Evolutionary conservation across 2,329 filamentous ascomycete species (phyloP), one percentile per base, ranked within the genome.

Genomic region (Talaromyces sp.): DNA sequence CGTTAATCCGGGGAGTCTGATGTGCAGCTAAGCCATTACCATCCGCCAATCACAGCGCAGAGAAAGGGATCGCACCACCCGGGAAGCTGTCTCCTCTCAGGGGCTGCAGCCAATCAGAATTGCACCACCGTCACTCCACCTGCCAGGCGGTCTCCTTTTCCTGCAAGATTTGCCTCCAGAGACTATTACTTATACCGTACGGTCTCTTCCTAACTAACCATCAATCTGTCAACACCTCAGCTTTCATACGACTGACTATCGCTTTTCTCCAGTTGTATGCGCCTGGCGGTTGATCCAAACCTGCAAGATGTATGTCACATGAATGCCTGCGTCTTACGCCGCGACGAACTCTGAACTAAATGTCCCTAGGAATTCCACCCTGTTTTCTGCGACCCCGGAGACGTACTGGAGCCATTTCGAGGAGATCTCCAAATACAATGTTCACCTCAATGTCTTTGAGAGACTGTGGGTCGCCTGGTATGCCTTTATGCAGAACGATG

Each of bases 381-480:
- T 79, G 60, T 67, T 80, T 61, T 76, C 78, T 31, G 64, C 74
- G 22, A 68, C 79, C 69, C 79, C 82, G 62, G 82, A 84, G 68
- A 85, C 85, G 57, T 90, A 89, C 77, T 88, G 86, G 87, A 84
- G 82, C 71, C 84, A 88, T 67, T 90, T 86, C 74, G 83, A 87
- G 66, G 84, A 88, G 71, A 85, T 90, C 68, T 84, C 85, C 31
- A 84, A 86, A 70, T 86, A 87, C 84, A 95, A 97, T 85, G 86
- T 96, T 65, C 87, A 93, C 71, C 88, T 99, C 74, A 97, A 92
- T 79, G 84, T 92, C 69, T 82, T 88, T 74, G 95, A 99, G 84
- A 89, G 89, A 75, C 84, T 97, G 70, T 99, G 95, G 95, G 90
- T 91, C 79, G 88, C 93, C 47, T 98, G 93, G 94, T 99, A 99